Evolutionary conservation across 306 rosid species (phyloP).

Genomic region (Sindora glabra): DNA sequence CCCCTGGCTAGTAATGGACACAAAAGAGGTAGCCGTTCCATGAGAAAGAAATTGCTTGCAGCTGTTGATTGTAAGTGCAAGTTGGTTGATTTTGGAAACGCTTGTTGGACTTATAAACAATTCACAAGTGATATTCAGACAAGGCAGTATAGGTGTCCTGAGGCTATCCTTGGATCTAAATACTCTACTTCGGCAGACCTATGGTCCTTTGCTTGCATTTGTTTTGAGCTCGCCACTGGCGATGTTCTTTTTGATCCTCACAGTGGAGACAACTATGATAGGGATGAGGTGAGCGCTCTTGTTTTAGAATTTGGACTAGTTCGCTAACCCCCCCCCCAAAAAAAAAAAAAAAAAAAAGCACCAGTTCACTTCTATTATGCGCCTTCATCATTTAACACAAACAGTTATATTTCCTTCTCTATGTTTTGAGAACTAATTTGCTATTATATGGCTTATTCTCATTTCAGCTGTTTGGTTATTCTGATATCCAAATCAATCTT

Average conservation of each 20-base stretch:
- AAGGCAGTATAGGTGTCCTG: constrained; percentile 96
- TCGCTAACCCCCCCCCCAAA: no score
- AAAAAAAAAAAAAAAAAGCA: no score
- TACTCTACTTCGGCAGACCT: constrained; percentile 88
- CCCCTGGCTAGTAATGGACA: constrained; percentile 35
- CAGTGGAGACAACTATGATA: constrained; percentile 88
- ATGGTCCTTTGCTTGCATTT: constrained; percentile 99
- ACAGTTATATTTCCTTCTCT: no score
- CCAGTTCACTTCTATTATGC: no score
- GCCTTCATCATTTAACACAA: no score
- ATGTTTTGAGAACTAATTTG: no score
- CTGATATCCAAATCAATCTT: no score
- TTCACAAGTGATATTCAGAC: constrained; percentile 96
- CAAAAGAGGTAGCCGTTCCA: constrained; percentile 51
- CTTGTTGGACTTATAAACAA: constrained; percentile 98
- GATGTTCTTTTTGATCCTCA: constrained; percentile 99
- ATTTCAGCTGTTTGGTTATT: no score
- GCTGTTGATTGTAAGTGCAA: constrained; percentile 75
- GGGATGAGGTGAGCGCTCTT: constrained; percentile 74
- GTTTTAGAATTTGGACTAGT: constrained; percentile 1
- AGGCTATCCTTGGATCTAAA: constrained; percentile 91
- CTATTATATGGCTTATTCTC: no score
- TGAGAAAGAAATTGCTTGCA: constrained; percentile 59
- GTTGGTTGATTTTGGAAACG: constrained; percentile 96
- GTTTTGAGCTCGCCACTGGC: constrained; percentile 90